Evolutionary conservation across 2,329 filamentous ascomycete species (phyloP).

Genomic region (Ascosphaera apis): DNA sequence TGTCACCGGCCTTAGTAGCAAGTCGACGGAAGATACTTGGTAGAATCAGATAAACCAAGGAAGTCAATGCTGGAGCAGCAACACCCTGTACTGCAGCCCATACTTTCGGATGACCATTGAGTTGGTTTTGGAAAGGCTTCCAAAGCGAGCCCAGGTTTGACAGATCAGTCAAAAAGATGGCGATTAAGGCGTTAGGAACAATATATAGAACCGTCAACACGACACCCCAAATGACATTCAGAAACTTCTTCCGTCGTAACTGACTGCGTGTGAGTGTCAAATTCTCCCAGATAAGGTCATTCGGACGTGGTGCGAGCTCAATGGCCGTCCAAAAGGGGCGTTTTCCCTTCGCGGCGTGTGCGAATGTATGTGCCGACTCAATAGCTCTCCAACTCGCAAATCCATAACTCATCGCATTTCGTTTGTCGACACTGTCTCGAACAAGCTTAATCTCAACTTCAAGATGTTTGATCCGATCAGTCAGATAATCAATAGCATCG

Average conservation of each 20-base stretch:
- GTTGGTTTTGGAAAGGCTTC: conserved; percentile 43
- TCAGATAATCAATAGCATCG: conserved; percentile 86
- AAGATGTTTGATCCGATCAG: conserved; percentile 57
- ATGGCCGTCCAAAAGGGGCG: conserved; percentile 58
- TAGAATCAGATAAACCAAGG: conserved; percentile 63
- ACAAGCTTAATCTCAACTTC: conserved; percentile 70
- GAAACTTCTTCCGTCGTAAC: conserved; percentile 47
- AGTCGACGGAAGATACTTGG: conserved; percentile 81
- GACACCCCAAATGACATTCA: conserved; percentile 67
- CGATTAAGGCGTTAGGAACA: conserved; percentile 79
- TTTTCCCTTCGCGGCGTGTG: conserved; percentile 59
- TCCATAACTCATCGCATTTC: conserved; percentile 73
- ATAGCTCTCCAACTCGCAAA: conserved; percentile 89
- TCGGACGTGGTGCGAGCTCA: conserved; percentile 58
- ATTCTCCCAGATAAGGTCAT: conserved; percentile 93
- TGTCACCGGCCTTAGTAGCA: conserved; percentile 61
- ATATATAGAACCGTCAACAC: conserved; percentile 69
- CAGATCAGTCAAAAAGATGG: conserved; percentile 77
- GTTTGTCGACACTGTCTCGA: conserved; percentile 58
- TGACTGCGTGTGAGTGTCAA: conserved; percentile 47
- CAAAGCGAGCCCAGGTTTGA: conserved; percentile 59
- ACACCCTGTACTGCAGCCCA: conserved; percentile 92
- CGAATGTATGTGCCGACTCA: conserved; percentile 66
- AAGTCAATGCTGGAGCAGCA: conserved; percentile 65
- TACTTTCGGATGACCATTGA: conserved; percentile 38